phyloP scores from a whole-genome alignment of 2,329 filamentous ascomycete species.

The Cladophialophora exuberans region DNA sequence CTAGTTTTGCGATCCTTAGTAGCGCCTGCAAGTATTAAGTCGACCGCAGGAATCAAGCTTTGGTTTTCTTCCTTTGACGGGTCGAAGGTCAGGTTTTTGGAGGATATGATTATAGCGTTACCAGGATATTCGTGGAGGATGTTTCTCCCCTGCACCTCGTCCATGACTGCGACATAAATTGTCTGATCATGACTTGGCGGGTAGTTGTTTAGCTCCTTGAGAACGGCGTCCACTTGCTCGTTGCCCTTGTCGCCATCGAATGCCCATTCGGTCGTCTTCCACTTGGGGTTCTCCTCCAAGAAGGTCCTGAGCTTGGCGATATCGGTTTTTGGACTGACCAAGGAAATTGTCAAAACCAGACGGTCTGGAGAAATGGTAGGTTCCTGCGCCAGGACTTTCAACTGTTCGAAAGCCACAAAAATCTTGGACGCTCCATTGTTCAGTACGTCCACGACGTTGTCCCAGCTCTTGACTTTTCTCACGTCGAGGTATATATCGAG shows the following conservation, averaged over 20 bases:
- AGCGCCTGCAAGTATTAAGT: slow-evolving; percentile 74
- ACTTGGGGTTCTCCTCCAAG: slow-evolving; percentile 39
- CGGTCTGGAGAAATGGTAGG: slow-evolving; percentile 58
- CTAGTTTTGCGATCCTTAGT: slow-evolving; percentile 81
- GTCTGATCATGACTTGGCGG: slow-evolving; percentile 40
- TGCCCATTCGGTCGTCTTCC: slow-evolving; percentile 34
- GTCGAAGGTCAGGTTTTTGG: slow-evolving; percentile 69
- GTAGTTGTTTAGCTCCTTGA: slow-evolving; percentile 41
- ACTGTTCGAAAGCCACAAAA: slow-evolving; percentile 74
- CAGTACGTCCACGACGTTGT: slow-evolving; percentile 78
- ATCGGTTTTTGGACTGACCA: slow-evolving; percentile 40
- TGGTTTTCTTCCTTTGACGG: slow-evolving; percentile 59
- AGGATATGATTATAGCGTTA: slow-evolving; percentile 64
- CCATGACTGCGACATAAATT: slow-evolving; percentile 41
- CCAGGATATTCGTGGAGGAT: slow-evolving; percentile 38
- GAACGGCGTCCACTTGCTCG: slow-evolving; percentile 47
- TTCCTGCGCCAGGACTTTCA: slow-evolving; percentile 58
- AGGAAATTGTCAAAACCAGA: slow-evolving; percentile 58
- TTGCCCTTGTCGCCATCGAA: slow-evolving; percentile 37
- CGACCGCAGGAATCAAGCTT: slow-evolving; percentile 66
- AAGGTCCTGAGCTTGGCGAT: slow-evolving; percentile 45
- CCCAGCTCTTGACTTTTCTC: slow-evolving; percentile 66
- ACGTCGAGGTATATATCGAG: slow-evolving; percentile 76
- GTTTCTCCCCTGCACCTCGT: slow-evolving; percentile 26
- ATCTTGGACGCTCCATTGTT: slow-evolving; percentile 84